Base-by-base conservation (phyloP, 2,329 filamentous ascomycete species). In the Herpomyces periplanetae region DNA sequence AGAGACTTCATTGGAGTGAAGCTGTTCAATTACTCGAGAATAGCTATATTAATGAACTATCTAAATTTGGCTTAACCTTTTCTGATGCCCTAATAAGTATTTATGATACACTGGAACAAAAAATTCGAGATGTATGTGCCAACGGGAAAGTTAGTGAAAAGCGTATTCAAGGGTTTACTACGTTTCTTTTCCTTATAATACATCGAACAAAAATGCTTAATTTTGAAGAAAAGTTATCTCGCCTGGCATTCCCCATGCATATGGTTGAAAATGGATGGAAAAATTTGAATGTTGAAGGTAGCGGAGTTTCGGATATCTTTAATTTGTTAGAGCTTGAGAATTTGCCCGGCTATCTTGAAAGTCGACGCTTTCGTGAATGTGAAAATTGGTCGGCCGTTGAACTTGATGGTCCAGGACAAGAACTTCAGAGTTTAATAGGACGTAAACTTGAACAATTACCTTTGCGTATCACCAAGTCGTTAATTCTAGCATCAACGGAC, bases 101-200 rank as follows among this genome's bases (percentile, higher is more conserved):
- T 11, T 91, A 88, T 34, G 63, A 75, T 22, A 56, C 80, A 28
- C 52, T 96, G 11, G 66, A 85, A 34, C 49, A 48, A 14, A 69
- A 69, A 31, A 60, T 91, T 23, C 61, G 62, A 23, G 63, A 75
- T 34, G 58, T 85, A 43, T 50, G 64, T 33, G 47, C 56, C 25
- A 54, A 64, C 18, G 55, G 63, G 12, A 49, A 51, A 20, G 41
- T 64, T 12, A 75, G 88, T 30, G 62, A 75, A 30, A 69, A 73
- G 31, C 54, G 73, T 13, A 57, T 66, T 22, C 60, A 80, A 31
- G 68, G 73, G 2, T 73, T 84, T 30, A 65, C 59, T 28, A 75
- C 71, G 5, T 75, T 91, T 26, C 46, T 91, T 1, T 84, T 96
- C 34, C 80, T 85, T 23, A 80, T 96, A 25, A 61, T 80, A 53